Conservation (phyloP, 1,284 basidiomycete species). For the Sporisorium sorghi region DNA sequence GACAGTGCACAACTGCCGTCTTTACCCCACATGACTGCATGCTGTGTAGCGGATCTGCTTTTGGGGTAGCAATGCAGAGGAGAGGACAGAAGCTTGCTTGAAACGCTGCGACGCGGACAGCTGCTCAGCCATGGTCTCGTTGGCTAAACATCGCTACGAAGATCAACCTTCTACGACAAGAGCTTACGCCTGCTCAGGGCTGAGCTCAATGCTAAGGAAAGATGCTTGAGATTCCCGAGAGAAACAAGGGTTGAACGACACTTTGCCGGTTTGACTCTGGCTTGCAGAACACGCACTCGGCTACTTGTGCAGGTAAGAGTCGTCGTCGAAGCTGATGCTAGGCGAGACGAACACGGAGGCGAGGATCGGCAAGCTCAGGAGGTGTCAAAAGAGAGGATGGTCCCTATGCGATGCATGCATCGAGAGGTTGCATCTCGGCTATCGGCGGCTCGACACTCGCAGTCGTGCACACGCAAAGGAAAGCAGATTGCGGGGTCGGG, state of each 20-base stretch:
- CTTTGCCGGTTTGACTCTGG: constrained; percentile 11
- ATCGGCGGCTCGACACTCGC: constrained; percentile 1
- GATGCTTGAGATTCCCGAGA: constrained; percentile 21
- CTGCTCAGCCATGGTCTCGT: background rate
- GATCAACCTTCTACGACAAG: background rate
- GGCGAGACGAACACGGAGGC: constrained; percentile 24
- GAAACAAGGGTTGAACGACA: background rate
- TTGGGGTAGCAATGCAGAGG: background rate
- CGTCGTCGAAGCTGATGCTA: background rate
- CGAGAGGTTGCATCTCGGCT: constrained; percentile 26
- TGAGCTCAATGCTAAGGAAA: background rate
- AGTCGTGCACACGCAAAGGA: no score
- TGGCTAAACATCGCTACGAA: background rate
- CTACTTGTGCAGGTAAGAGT: background rate
- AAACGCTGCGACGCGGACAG: background rate
- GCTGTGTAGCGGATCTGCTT: background rate
- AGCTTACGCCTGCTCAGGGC: background rate
- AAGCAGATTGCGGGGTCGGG: constrained; percentile 1
- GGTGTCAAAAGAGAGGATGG: background rate
- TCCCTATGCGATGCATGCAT: background rate
- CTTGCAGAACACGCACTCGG: background rate
- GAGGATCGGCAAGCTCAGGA: constrained; percentile 22
- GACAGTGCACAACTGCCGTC: background rate
- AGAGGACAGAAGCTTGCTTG: background rate
- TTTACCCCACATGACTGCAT: background rate